A percentile compares a stretch with the other conserved stretches of the same genome.
These are phyloP conservation scores for Globisporangium iwayamae DNA, from an alignment of 352 stramenopile genomes.

Conservation along the genomic window DNA sequence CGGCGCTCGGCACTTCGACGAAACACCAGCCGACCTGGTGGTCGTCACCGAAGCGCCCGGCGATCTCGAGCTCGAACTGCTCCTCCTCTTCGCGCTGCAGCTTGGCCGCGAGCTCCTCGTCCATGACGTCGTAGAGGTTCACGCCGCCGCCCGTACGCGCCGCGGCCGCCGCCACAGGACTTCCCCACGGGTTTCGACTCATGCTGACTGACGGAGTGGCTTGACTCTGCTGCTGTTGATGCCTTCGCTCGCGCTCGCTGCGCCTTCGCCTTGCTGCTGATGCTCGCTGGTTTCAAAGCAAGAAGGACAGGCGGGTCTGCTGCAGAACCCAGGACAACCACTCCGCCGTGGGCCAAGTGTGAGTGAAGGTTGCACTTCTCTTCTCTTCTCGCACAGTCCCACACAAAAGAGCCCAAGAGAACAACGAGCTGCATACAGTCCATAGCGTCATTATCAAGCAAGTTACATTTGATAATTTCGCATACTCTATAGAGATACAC, in stretches of 20 bases:
- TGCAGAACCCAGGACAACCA: conserved; percentile 15
- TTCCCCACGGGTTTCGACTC: conserved; percentile 32
- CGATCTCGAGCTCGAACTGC: conserved; percentile 61
- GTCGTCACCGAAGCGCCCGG: conserved; percentile 56
- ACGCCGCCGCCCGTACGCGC: conserved; percentile 21
- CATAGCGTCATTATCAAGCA: too few species aligned
- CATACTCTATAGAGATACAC: too few species aligned
- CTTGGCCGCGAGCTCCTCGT: conserved; percentile 63
- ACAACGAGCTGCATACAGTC: background rate
- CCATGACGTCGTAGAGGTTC: conserved; percentile 67
- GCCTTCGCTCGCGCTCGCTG: background rate
- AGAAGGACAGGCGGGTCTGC: conserved; percentile 2
- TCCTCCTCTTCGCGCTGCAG: conserved; percentile 70
- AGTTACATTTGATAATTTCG: too few species aligned
- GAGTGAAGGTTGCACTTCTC: conserved; percentile 21
- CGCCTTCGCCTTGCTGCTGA: background rate
- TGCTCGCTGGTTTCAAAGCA: conserved; percentile 10
- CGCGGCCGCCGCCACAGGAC: conserved; percentile 19
- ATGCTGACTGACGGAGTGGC: conserved; percentile 6
- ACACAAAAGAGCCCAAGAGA: conserved; percentile 2
- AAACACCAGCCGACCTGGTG: conserved; percentile 67
- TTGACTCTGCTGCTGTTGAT: background rate
- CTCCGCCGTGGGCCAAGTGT: conserved; percentile 11
- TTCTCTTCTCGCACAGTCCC: conserved; percentile 4
- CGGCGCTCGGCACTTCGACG: conserved; percentile 60